phyloP scores from a whole-genome alignment of 176 grass and related monocot species.

The Paspalum notatum region DNA sequence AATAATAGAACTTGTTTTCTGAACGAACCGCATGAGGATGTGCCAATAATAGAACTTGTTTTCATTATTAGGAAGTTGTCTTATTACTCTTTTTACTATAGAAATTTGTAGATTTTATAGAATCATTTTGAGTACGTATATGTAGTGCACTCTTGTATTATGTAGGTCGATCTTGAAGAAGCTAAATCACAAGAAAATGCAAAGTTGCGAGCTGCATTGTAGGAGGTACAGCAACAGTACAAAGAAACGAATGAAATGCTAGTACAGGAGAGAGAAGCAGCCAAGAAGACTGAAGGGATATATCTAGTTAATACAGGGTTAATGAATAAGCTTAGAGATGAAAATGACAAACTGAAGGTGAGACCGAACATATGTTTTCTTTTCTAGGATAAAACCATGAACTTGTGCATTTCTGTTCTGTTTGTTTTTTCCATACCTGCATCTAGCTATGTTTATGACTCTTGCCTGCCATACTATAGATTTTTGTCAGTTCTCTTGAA shows the following conservation, averaged over 20 bases:
- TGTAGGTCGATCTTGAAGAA: slow-evolving; percentile 91
- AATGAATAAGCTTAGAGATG: slow-evolving; percentile 86
- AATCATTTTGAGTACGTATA: no score
- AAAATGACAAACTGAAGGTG: slow-evolving; percentile 99
- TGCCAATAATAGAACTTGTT: no score
- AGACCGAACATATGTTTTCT: slow-evolving; percentile 27
- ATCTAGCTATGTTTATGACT: slow-evolving; percentile 23
- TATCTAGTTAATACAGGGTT: slow-evolving; percentile 74
- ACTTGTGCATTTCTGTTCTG: not conserved
- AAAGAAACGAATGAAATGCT: slow-evolving; percentile 82
- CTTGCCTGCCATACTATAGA: slow-evolving; percentile 50
- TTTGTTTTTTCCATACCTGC: not conserved
- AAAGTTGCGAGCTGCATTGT: slow-evolving; percentile 85
- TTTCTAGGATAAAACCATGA: slow-evolving; percentile 19
- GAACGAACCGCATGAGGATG: no score
- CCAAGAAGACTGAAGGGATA: slow-evolving; percentile 65
- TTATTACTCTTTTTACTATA: no score
- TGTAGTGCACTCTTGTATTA: slow-evolving; percentile 22
- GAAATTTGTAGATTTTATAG: no score
- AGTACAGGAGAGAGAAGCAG: slow-evolving; percentile 71
- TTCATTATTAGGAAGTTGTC: no score
- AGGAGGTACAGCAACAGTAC: slow-evolving; percentile 81
- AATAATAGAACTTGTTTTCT: no score
- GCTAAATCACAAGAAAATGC: slow-evolving; percentile 85
- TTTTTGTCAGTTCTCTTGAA: slow-evolving; percentile 87